These are phyloP conservation scores for Lupinus albus DNA, from an alignment of 306 rosid species.

Conservation along the genomic window DNA sequence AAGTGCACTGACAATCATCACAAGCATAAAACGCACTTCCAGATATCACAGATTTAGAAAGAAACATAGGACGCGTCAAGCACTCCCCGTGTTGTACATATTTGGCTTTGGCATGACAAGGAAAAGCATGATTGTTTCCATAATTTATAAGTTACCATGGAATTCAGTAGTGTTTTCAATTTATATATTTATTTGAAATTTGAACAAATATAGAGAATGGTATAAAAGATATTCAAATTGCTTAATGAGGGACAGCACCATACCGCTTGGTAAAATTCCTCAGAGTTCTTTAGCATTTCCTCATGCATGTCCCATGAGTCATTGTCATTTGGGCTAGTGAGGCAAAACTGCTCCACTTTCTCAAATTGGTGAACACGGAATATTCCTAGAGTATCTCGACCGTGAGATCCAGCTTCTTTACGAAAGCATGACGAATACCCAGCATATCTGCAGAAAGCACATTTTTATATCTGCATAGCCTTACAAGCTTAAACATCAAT, in stretches of 20 bases:
- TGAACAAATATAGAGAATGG: background rate
- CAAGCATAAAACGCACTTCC: background rate
- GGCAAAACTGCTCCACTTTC: constrained; percentile 92
- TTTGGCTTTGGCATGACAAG: background rate
- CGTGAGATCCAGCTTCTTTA: constrained; percentile 97
- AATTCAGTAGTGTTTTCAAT: constrained; percentile 12
- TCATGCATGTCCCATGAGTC: constrained; percentile 97
- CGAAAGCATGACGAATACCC: constrained; percentile 97
- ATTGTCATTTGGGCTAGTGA: constrained; percentile 77
- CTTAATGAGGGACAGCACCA: background rate
- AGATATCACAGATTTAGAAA: constrained; percentile 19
- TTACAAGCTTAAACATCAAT: background rate
- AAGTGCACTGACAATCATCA: too few species aligned
- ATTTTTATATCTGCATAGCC: constrained; percentile 19
- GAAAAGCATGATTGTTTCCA: background rate
- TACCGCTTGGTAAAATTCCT: constrained; percentile 83
- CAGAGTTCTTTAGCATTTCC: constrained; percentile 92
- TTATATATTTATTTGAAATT: background rate
- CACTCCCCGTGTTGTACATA: background rate
- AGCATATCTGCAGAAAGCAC: constrained; percentile 67
- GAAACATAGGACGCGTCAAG: constrained; percentile 1
- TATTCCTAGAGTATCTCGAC: constrained; percentile 93
- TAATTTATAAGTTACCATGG: background rate
- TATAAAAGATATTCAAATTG: constrained; percentile 24
- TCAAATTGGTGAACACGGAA: constrained; percentile 97